Percentiles rank a stretch among this genome's conserved stretches.
Conservation (phyloP, 164 flowering plant species). For the Macadamia integrifolia region DNA sequence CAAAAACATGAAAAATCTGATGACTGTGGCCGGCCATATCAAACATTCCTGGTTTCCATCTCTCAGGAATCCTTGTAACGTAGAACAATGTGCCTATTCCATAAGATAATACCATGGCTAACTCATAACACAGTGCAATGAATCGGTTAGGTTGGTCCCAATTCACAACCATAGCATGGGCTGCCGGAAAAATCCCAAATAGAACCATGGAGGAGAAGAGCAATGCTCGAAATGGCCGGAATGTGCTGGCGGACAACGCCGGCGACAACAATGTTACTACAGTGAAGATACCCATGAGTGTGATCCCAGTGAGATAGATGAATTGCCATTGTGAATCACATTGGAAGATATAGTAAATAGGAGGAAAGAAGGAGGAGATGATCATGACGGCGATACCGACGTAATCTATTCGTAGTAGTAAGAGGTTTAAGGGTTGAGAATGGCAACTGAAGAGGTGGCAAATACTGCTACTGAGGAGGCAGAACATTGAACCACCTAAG, state of each 20-base stretch:
- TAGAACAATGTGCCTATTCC: slow-evolving; percentile 61
- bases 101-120: slow-evolving; percentile 70
- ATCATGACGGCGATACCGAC: slow-evolving; percentile 83
- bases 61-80: slow-evolving; percentile 69
- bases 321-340: slow-evolving; percentile 72
- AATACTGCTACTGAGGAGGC: slow-evolving; percentile 73
- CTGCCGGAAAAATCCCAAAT: slow-evolving; percentile 68
- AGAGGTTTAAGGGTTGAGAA: slow-evolving; percentile 46
- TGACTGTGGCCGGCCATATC: slow-evolving; percentile 91
- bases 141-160: slow-evolving; percentile 59
- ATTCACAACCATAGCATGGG: slow-evolving; percentile 54
- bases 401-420: slow-evolving; percentile 58
- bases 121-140: slow-evolving; percentile 48
- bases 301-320: slow-evolving; percentile 58
- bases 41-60: slow-evolving; percentile 79
- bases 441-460: slow-evolving; percentile 92
- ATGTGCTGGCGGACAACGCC: slow-evolving; percentile 36
- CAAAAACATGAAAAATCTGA: slow-evolving; percentile 82
- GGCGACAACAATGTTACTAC: slow-evolving; percentile 63
- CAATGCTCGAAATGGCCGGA: slow-evolving; percentile 53
- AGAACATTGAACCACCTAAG: slow-evolving; percentile 79
- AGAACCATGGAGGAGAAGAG: slow-evolving; percentile 77
- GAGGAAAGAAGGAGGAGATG: slow-evolving; percentile 88
- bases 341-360: slow-evolving; percentile 85
- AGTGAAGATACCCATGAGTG: slow-evolving; percentile 62